Evolutionary conservation across 345 rosid species (phyloP), one percentile per base, ranked within the genome.

Genomic region (Limnanthes douglasii): DNA sequence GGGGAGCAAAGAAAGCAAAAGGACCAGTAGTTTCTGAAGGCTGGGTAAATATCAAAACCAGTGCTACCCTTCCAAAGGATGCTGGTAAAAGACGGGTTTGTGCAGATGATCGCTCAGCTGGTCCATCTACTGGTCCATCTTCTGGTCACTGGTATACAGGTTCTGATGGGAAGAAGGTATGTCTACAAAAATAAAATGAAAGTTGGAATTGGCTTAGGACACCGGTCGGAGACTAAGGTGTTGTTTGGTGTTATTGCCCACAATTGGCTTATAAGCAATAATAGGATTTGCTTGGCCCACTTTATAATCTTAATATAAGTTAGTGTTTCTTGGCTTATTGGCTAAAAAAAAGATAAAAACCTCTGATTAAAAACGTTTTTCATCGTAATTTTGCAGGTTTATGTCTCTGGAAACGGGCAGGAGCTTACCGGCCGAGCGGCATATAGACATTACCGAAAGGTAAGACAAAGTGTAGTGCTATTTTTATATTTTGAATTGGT

Each of bases 121-220:
- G 55, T n/a, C n/a, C n/a, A n/a, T n/a, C n/a, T n/a, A 45, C 21
- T 31, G 60, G 58, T 35, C 75, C 68, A 57, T 50, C 71, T 44
- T 43, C 71, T 28, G 81, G 92, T 32, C 86, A 49, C 32, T 88
- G 98, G 98, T 74, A 57, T 48, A 83, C 98, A 37, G 68, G 74
- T 4, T 48, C 81, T 24, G 81, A 72, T 16, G 98, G 98, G 37
- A 79, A 53, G 41, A 79, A 70, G 95, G 98, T 81, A 57, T 24
- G 51, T 18, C 45, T 33, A 32, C 27, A 24, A 8, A 38, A 29
- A 8, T 3, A 38, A 32, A 32, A 29, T 36, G 45, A 18, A 18
- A 18, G 8, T 17, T 37, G 26, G 20, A 17, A 17, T 31, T 21
- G n/a, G 37, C 27, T 37, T 13, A 29, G 21, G 19, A 24, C 30